These are phyloP conservation scores for Phaseolus lunatus DNA, from an alignment of 306 rosid genomes.

Conservation along the genomic window DNA sequence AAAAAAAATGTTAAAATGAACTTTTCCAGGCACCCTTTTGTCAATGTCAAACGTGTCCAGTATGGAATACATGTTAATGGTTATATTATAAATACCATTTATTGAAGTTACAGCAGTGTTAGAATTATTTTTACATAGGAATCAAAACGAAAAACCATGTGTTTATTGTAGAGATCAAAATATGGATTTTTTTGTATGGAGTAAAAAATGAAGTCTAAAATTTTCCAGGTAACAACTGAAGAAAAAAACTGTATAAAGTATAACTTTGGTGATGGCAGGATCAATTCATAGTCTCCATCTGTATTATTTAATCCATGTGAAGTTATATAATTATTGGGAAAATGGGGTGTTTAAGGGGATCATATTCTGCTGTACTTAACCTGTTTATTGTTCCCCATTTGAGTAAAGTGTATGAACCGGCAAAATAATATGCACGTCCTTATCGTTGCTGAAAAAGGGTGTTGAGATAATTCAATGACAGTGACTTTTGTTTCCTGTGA, in stretches of 20 bases:
- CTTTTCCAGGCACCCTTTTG: neutral
- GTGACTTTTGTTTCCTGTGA: slow-evolving; percentile 45
- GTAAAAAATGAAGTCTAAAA: too few relatives aligned
- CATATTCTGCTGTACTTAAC: neutral
- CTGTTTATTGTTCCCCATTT: neutral
- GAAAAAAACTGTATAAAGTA: too few relatives aligned
- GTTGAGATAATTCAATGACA: slow-evolving; percentile 25
- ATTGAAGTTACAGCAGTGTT: neutral
- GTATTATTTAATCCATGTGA: neutral
- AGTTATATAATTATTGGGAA: neutral
- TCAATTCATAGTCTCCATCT: too few relatives aligned
- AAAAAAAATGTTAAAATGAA: neutral
- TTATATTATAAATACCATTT: neutral
- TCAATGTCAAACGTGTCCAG: neutral
- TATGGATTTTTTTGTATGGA: too few relatives aligned
- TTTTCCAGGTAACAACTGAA: too few relatives aligned
- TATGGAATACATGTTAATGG: neutral
- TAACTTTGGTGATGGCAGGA: neutral
- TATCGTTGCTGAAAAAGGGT: slow-evolving; percentile 24
- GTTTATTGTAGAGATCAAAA: too few relatives aligned
- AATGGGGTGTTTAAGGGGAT: neutral
- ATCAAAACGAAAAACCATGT: neutral
- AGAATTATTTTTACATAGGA: neutral
- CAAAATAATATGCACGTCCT: slow-evolving; percentile 8
- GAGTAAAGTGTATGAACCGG: slow-evolving; percentile 3